Evolutionary conservation across 768 basidiomycete species (phyloP), one percentile per base, ranked within the genome.

Genomic region (Exidia glandulosa): DNA sequence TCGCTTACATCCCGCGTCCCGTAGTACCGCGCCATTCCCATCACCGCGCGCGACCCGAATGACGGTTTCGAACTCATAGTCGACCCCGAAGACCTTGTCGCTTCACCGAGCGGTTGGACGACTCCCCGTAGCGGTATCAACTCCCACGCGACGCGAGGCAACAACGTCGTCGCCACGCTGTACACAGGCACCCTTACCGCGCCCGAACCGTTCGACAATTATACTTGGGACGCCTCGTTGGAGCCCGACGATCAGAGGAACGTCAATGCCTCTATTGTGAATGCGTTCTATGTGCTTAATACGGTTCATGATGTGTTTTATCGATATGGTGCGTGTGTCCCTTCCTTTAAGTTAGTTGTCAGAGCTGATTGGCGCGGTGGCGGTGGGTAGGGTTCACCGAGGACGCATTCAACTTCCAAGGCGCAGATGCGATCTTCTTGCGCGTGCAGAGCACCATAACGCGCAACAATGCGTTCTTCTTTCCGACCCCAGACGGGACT

Each of bases 41-140:
- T 54, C 3, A 6, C 6, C 25, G 30, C 25, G 50, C 50, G 30
- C 9, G 30, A 31, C 25, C 7, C 50, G 10, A 31, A 0, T 9
- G 50, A 54, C 29, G 50, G 50, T 13, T 54, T 14, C 12, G 50
- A 54, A 27, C 25, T 31, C 6, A 14, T n/a, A 3, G 50, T 31
- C 4, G 30, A 56, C 52, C 59, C 6, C 12, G 34, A 70, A 68
- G 75, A 77, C 64, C 66, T 59, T 9, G 63, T 70, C 19, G 73
- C 73, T n/a, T 71, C 70, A 14, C 76, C 75, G 25, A 66, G 66
- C 27, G 75, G 75, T 9, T 77, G 76, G 76, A 74, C 76, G 63
- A 60, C 66, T 14, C 25, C 50, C 41, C 67, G 70, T 7, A 70
- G 68, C 19, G 70, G n/a, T n/a, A n/a, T 71, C 65, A 76, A 72